Evolutionary conservation across 257 asterid genomes (phyloP).

Genomic region (Lavandula angustifolia): DNA sequence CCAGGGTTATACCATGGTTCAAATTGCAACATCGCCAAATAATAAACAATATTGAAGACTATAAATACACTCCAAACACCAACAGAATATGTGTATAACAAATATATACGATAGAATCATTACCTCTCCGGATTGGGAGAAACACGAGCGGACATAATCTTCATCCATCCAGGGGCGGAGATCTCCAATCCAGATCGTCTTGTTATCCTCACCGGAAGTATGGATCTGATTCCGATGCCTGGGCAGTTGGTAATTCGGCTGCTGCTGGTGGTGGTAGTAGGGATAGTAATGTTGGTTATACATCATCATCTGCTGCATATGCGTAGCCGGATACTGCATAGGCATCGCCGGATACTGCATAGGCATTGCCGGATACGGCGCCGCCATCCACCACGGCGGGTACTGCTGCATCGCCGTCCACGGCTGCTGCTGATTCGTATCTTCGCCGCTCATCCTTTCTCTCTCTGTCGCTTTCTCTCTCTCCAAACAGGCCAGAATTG

Average conservation of each 20-base stretch:
- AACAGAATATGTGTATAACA: background rate
- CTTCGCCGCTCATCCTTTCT: constrained; percentile 67
- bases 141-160: constrained; percentile 66
- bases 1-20: background rate
- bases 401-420: constrained; percentile 83
- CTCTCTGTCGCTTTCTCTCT: constrained; percentile 18
- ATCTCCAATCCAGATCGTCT: constrained; percentile 92
- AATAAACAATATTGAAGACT: background rate
- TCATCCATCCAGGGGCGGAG: constrained; percentile 93
- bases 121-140: constrained; percentile 69
- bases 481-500: background rate
- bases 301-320: constrained; percentile 40
- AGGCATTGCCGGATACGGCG: constrained; percentile 48
- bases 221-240: constrained; percentile 52
- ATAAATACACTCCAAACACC: background rate
- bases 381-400: constrained; percentile 82
- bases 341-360: constrained; percentile 66
- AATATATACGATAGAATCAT: background rate
- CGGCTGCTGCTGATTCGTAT: constrained; percentile 54
- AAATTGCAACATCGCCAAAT: background rate
- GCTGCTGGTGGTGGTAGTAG: constrained; percentile 52
- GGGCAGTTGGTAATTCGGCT: constrained; percentile 39
- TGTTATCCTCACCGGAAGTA: constrained; percentile 62
- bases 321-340: constrained; percentile 53
- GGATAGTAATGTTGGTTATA: constrained; percentile 64